These are phyloP conservation scores for Tagetes patula DNA, from an alignment of 129 eudicot species.

Conservation along the genomic window DNA sequence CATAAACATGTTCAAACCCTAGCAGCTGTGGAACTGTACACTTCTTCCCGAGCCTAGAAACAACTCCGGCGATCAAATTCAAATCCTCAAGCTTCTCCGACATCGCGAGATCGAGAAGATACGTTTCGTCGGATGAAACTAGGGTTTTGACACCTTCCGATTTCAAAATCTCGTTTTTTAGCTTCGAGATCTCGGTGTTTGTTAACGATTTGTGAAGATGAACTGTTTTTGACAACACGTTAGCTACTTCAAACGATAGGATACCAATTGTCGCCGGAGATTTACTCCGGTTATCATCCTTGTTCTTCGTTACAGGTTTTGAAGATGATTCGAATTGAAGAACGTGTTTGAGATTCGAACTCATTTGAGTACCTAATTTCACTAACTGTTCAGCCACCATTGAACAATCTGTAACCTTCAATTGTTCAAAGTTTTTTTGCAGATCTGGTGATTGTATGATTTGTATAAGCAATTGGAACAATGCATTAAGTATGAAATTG, in stretches of 20 bases:
- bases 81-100: constrained; percentile 77
- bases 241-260: constrained; percentile 88
- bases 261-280: constrained; percentile 54
- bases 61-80: constrained; percentile 60
- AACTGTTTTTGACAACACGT: constrained; percentile 76
- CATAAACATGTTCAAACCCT: constrained; percentile 88
- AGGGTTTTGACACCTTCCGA: constrained; percentile 59
- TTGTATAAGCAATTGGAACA: neutral
- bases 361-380: constrained; percentile 68
- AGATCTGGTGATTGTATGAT: constrained; percentile 28
- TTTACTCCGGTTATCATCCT: constrained; percentile 40
- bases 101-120: constrained; percentile 63
- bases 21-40: constrained; percentile 61
- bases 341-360: constrained; percentile 73
- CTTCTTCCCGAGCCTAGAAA: constrained; percentile 74
- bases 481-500: constrained; percentile 5
- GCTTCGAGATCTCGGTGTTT: constrained; percentile 49
- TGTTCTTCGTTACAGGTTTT: constrained; percentile 34
- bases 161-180: constrained; percentile 57
- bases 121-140: constrained; percentile 57
- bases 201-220: constrained; percentile 67
- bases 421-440: neutral
- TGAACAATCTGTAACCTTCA: constrained; percentile 12
- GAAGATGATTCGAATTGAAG: constrained; percentile 44
- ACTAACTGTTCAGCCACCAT: constrained; percentile 92